Conservation (phyloP, 1,284 basidiomycete species). For the Ganoderma resinaceum region DNA sequence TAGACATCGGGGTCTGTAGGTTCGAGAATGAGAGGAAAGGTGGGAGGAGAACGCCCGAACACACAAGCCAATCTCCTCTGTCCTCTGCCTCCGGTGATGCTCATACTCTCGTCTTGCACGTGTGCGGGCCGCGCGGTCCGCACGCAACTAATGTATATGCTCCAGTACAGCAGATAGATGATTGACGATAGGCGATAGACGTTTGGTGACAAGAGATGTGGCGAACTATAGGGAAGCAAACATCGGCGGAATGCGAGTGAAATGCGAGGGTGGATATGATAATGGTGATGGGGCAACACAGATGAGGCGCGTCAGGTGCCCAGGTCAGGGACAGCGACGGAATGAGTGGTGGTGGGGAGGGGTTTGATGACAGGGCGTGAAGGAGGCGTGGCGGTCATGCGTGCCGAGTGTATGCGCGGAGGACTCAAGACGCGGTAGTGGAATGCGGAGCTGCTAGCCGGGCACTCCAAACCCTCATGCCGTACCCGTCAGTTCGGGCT, state of each 20-base stretch:
- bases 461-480: slow-evolving; percentile 9
- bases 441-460: slow-evolving; percentile 1
- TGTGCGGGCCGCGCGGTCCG: slow-evolving; percentile 17
- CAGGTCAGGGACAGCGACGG: slow-evolving; percentile 16
- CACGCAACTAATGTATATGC: slow-evolving; percentile 31
- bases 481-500: slow-evolving; percentile 36
- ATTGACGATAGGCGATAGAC: slow-evolving; percentile 23
- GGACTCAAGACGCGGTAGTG: background rate
- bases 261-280: background rate
- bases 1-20: background rate
- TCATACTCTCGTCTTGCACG: background rate
- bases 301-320: slow-evolving; percentile 25
- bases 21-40: background rate
- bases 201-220: slow-evolving; percentile 8
- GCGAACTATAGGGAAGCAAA: slow-evolving; percentile 1
- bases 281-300: background rate
- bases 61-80: background rate
- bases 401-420: slow-evolving; percentile 8
- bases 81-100: background rate
- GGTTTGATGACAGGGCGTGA: background rate
- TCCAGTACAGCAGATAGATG: slow-evolving; percentile 30
- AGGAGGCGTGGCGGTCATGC: slow-evolving; percentile 18
- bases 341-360: slow-evolving; percentile 4
- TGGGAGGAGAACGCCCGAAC: background rate
- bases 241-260: slow-evolving; percentile 2